Evolutionary conservation across 495 filamentous ascomycete species (phyloP).

Genomic region (Pseudomonodictys pantanalensis): DNA sequence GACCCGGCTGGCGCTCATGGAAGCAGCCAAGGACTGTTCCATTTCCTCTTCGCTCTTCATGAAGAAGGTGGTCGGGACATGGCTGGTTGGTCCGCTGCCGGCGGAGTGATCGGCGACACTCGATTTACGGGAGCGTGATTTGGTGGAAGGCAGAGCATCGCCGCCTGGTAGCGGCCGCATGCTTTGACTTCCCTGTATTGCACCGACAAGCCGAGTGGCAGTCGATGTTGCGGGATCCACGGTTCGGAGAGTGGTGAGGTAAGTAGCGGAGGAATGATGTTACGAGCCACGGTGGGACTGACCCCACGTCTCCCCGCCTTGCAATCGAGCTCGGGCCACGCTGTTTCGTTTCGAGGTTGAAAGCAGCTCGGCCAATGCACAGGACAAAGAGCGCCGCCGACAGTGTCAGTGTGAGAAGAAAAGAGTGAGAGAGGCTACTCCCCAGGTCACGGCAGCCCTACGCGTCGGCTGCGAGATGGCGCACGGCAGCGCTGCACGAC

Average conservation of each 20-base stretch:
- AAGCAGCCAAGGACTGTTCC: constrained; percentile 25
- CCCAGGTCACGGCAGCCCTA: no score
- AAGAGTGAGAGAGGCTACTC: no score
- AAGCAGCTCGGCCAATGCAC: no score
- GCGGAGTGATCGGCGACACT: constrained; percentile 28
- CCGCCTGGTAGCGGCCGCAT: constrained; percentile 32
- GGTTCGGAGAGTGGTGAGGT: not conserved
- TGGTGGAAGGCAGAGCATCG: constrained; percentile 23
- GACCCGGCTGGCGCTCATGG: constrained; percentile 2
- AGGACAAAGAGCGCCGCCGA: no score
- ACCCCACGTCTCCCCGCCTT: no score
- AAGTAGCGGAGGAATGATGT: not conserved
- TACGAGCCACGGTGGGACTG: no score
- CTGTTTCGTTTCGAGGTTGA: no score
- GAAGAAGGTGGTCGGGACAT: constrained; percentile 42
- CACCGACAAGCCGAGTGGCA: not conserved
- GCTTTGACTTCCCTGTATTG: not conserved
- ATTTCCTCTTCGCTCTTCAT: constrained; percentile 41
- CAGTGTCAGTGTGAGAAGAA: no score
- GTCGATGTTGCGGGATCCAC: not conserved
- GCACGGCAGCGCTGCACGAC: no score
- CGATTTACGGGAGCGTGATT: constrained; percentile 29
- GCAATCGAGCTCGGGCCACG: no score
- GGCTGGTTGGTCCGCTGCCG: constrained; percentile 26
- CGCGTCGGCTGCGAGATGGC: no score